Evolutionary conservation across 1,284 basidiomycete species (phyloP).

Genomic region (Ustilago trichophora): DNA sequence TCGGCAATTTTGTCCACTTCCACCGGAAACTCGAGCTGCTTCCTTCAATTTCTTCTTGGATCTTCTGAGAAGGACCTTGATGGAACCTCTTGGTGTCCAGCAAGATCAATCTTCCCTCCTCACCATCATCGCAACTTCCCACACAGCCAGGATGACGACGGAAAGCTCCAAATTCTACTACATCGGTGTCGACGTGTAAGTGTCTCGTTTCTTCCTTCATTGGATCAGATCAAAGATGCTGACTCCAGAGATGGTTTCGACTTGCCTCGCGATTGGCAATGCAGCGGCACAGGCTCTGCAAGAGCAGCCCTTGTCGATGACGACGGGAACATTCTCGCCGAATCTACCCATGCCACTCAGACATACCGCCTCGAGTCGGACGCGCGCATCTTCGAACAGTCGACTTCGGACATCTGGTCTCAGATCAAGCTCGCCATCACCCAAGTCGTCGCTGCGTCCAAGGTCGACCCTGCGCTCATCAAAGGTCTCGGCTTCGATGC

Average conservation of each 20-base stretch:
- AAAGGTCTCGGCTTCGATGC: conserved; percentile 96
- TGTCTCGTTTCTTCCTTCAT: background rate
- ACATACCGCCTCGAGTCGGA: conserved; percentile 87
- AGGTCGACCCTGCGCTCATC: conserved; percentile 74
- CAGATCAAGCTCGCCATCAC: conserved; percentile 78
- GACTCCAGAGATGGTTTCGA: too few species aligned
- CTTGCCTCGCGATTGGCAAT: too few species aligned
- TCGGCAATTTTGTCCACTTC: background rate
- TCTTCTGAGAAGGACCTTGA: background rate
- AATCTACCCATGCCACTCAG: conserved; percentile 78
- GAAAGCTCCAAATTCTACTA: conserved; percentile 67
- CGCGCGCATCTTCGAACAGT: conserved; percentile 94
- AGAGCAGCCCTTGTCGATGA: conserved; percentile 82
- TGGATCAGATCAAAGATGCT: background rate
- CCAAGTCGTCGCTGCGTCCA: conserved; percentile 75
- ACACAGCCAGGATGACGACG: conserved; percentile 11
- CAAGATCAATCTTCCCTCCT: background rate
- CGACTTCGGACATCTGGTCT: conserved; percentile 76
- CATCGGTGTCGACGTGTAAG: conserved; percentile 73
- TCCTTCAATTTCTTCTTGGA: background rate
- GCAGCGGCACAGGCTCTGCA: conserved; percentile 88
- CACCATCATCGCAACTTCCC: background rate
- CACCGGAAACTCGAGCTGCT: conserved; percentile 13
- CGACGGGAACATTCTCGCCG: conserved; percentile 81
- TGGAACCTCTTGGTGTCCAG: background rate